Conservation (phyloP, 495 filamentous ascomycete species). For the Neurospora sp. region DNA sequence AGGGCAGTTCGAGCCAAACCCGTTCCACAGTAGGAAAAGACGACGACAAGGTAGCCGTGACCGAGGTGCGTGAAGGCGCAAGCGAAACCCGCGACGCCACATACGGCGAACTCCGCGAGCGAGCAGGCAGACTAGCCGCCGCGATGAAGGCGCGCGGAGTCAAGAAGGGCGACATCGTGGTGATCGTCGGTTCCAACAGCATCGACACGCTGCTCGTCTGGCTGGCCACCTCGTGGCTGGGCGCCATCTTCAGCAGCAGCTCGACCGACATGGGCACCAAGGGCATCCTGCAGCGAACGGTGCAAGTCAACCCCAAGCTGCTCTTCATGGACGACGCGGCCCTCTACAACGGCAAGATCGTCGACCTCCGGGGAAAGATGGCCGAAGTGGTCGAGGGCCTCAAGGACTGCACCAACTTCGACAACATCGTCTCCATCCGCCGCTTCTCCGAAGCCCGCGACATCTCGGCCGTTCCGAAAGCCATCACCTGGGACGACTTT, state of each 20-base stretch:
- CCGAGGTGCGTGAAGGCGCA: slow-evolving; percentile 62
- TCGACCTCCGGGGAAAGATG: slow-evolving; percentile 66
- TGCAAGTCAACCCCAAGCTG: slow-evolving; percentile 58
- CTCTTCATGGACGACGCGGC: slow-evolving; percentile 72
- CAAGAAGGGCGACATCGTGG: slow-evolving; percentile 57
- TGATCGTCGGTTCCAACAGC: slow-evolving; percentile 61
- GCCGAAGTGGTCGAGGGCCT: slow-evolving; percentile 52
- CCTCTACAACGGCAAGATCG: slow-evolving; percentile 66
- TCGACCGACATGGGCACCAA: slow-evolving; percentile 74
- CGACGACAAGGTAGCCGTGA: slow-evolving; percentile 55
- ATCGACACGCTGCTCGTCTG: slow-evolving; percentile 60
- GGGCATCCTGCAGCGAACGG: slow-evolving; percentile 61
- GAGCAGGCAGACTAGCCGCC: slow-evolving; percentile 45
- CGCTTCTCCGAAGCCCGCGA: slow-evolving; percentile 53
- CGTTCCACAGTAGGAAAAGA: slow-evolving; percentile 49
- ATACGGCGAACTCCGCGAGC: slow-evolving; percentile 50
- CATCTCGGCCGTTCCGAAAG: slow-evolving; percentile 42
- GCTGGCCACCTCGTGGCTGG: slow-evolving; percentile 53
- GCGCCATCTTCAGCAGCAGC: slow-evolving; percentile 59
- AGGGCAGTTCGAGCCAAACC: slow-evolving; percentile 16
- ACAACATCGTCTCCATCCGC: slow-evolving; percentile 54
- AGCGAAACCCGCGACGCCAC: slow-evolving; percentile 46
- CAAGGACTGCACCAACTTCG: slow-evolving; percentile 45
- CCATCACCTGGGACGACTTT: slow-evolving; percentile 44
- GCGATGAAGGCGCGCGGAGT: slow-evolving; percentile 57